Evolutionary conservation across 257 asterid genomes (phyloP), one percentile per base, ranked within the genome.

Genomic region (Solanum paucissectum): DNA sequence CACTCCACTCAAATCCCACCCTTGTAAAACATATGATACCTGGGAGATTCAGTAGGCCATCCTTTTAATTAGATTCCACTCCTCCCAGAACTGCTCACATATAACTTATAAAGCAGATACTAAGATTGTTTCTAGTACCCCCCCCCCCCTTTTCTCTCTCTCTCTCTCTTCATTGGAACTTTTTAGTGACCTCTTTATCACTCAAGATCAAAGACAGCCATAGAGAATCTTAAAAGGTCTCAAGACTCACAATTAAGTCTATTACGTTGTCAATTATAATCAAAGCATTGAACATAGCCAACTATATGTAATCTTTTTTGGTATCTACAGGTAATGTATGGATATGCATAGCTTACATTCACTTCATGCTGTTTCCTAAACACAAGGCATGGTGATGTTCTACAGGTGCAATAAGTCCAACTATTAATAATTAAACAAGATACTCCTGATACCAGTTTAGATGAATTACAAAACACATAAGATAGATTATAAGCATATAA

Each of bases 101-200:
- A 42, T 77, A 42, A 77, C 64, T 25, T 42, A 2, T 18, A 71
- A 33, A 72, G 81, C 44, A 18, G 42, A 4, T 18, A 72, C 44
- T 34, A 34, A 72, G 37, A 13, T 18, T 18, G 81, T 71, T 33
- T 16, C 25, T 32, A 32, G 16, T 27, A 11, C 2, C 11, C 5
- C 73, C 11, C 75, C 1, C 38, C 3, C 7, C 7, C 9, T 1
- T 21, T 0, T 29, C 8, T 0, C n/a, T 5, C 38, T 13, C 36
- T 12, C 73, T 27, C 38, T 29, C 40, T 71, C 40, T 69, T 18
- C n/a, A 32, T 20, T 33, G 16, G 81, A 72, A 14, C 10, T 46
- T 79, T 8, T 33, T 27, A 27, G 66, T 29, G 37, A 29, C 27
- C 27, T 79, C 66, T 46, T 79, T 79, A 44, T 44, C 40, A 62